phyloP scores from a whole-genome alignment of 2,329 filamentous ascomycete species.

The Juglanconis juglandina region DNA sequence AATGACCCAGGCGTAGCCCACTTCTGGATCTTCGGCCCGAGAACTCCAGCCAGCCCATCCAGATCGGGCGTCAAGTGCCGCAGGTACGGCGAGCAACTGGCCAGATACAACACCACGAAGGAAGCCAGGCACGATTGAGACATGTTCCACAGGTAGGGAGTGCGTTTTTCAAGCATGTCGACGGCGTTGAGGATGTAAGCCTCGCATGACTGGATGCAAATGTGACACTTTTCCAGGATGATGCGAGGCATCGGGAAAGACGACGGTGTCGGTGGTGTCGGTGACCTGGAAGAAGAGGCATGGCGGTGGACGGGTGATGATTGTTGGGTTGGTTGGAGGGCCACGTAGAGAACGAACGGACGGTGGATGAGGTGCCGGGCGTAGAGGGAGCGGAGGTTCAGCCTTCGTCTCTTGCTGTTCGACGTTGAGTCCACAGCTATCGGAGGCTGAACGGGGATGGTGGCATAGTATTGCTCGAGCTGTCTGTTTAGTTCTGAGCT shows the following conservation, averaged over 20 bases:
- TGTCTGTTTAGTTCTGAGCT: constrained; percentile 36
- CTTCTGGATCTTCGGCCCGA: constrained; percentile 27
- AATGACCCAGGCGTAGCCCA: constrained; percentile 33
- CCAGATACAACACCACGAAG: constrained; percentile 31
- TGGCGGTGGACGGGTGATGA: constrained; percentile 3
- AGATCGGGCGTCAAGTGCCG: constrained; percentile 28
- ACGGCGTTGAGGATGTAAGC: constrained; percentile 33
- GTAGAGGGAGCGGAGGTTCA: constrained; percentile 70
- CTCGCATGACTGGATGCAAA: constrained; percentile 33
- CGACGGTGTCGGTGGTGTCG: background rate
- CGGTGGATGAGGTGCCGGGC: constrained; percentile 67
- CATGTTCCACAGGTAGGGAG: constrained; percentile 36
- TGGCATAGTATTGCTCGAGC: constrained; percentile 35
- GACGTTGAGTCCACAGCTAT: constrained; percentile 55
- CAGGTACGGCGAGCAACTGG: constrained; percentile 28
- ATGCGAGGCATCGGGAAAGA: constrained; percentile 22
- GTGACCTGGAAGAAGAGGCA: constrained; percentile 3
- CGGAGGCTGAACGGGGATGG: constrained; percentile 44
- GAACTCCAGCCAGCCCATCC: constrained; percentile 25
- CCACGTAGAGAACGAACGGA: constrained; percentile 45
- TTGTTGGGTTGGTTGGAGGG: constrained; percentile 22
- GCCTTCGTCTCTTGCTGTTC: constrained; percentile 61
- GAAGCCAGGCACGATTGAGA: constrained; percentile 33
- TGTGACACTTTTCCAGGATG: constrained; percentile 32
- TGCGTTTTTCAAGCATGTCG: constrained; percentile 34